Base-by-base conservation (phyloP, 352 stramenopile genomes). In the Pythium coloratum region DNA sequence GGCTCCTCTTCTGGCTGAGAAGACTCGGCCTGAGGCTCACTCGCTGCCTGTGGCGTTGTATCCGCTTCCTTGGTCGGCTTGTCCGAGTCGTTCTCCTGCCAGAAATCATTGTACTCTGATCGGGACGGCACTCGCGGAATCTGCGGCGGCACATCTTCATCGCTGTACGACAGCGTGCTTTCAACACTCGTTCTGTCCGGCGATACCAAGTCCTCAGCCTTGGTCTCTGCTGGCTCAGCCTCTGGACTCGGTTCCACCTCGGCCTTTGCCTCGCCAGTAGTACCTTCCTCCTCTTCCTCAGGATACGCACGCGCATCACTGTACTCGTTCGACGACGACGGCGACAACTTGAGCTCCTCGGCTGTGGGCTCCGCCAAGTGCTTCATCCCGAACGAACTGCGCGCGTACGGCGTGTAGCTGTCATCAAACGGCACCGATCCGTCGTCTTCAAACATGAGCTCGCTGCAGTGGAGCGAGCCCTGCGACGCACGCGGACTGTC, bases 311-410 rank as follows among this genome's bases (percentile, higher is more conserved):
- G 55, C 16, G 60, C 66, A 26, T 72, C 60, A 4, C n/a, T 40
- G 36, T 72, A 66, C 7, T 71, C 65, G 7, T 71, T 54, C 10
- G 58, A 60, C 12, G 65, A 71, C 28, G 59, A 67, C 33, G 65
- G 59, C 4, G 65, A 67, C 24, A 54, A 13, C 40, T 67, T 66
- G 6, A 62, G 36, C 58, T 51, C 47, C 4, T 56, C 40, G 5
- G 30, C 26, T 24, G 13, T 55, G 7, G 49, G 16, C 49, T 32
- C n/a, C 24, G 10, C 18, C 12, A 46, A 6, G 4, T 28, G 5
- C 33, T 28, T 46, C 30, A 20, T 46, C 30, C 14, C 42, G 2
- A 26, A 26, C 9, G 42, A 49, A 26, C 42, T 49, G 42, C 18
- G 18, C 6, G 5, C 18, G 42, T 26, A 49, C 18, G 42, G 42